phyloP scores from a whole-genome alignment of 495 filamentous ascomycete species.

The Melanomma pulvis-pyrius region DNA sequence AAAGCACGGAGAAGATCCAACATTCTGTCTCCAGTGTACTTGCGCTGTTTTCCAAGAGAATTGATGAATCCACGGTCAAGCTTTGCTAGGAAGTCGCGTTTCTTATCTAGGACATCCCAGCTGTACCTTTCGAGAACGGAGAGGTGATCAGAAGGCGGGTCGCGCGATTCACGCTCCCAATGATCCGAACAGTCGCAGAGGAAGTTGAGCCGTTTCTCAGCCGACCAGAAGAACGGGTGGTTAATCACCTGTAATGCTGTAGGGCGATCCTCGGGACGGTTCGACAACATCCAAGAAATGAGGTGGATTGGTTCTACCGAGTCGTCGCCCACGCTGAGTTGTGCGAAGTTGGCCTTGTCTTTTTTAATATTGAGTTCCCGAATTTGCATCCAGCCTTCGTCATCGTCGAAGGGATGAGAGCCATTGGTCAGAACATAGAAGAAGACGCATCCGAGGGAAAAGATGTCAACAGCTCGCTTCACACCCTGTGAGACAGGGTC shows the following conservation, averaged over 20 bases:
- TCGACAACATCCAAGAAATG: constrained; percentile 77
- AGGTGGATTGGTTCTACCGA: constrained; percentile 85
- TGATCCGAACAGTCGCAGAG: constrained; percentile 92
- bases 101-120: constrained; percentile 53
- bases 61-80: constrained; percentile 83
- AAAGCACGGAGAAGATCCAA: constrained; percentile 86
- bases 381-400: constrained; percentile 77
- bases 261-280: constrained; percentile 68
- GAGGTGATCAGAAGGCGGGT: constrained; percentile 71
- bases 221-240: constrained; percentile 94
- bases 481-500: constrained; percentile 59
- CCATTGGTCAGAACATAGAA: constrained; percentile 93
- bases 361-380: constrained; percentile 96
- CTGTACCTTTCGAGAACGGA: constrained; percentile 63
- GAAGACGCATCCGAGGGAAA: constrained; percentile 93
- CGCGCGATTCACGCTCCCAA: constrained; percentile 86
- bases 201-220: constrained; percentile 85
- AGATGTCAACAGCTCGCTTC: constrained; percentile 94
- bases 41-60: constrained; percentile 87
- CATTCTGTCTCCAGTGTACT: constrained; percentile 82
- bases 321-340: constrained; percentile 76
- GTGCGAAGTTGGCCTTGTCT: constrained; percentile 71
- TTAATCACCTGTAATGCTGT: constrained; percentile 74
- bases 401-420: constrained; percentile 90
- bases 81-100: constrained; percentile 71